Base-by-base conservation (phyloP, 2,329 filamentous ascomycete genomes). In the Verruconis gallopava region DNA sequence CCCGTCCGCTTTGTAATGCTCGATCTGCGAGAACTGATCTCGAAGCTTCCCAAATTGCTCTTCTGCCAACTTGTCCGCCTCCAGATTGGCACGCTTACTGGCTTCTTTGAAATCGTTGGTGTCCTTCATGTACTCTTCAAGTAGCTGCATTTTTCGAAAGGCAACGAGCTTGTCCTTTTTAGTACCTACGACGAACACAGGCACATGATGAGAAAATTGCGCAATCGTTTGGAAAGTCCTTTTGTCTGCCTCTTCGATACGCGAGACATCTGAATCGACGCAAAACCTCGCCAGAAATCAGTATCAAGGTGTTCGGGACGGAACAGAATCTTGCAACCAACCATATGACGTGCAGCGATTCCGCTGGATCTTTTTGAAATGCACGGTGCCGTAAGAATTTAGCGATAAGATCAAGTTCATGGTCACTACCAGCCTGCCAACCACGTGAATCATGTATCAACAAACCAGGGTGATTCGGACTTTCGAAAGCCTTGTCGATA, bases 131-230 rank as follows among this genome's bases (percentile, higher is more conserved):
- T 36, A 36, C 33, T 36, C 6, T 15, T 36, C 33, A 9, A 36
- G 33, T 15, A 36, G 17, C 17, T n/a, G 6, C 33, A 36, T 36
- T 18, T 36, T 36, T 6, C 33, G 33, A 18, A 6, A 36, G 6
- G 33, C 33, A 9, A 36, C 33, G 6, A 36, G 33, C 33, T 36
- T 36, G 33, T 36, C 33, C 33, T 36, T 36, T 15, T 36, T 36
- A n/a, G 33, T 36, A 6, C 33, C 33, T 14, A 36, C 33, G 6
- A 36, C 33, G 33, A 36, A 36, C 11, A 36, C 33, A 6, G 33
- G 33, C 9, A 36, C 33, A 15, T 36, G 33, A 15, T 36, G 33
- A 36, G 33, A 36, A 18, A 36, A 36, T 36, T 36, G 33, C 33
- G 33, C 33, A 36, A 36, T 36, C 6, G 33, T 36, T 6, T 36